phyloP scores from a whole-genome alignment of 2,329 filamentous ascomycete genomes.

The Podosphaera leucotricha region DNA sequence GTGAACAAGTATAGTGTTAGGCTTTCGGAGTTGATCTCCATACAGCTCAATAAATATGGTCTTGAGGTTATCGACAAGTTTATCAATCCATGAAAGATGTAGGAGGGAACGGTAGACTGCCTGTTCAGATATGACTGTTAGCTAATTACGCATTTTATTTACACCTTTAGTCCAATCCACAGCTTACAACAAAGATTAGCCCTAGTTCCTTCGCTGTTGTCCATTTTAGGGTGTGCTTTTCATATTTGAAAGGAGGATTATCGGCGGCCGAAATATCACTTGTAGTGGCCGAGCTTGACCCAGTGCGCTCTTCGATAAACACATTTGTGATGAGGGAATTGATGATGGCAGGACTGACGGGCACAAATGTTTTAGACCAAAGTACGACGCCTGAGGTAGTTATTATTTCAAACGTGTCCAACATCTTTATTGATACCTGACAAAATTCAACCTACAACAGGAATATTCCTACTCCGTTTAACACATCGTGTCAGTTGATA shows the following conservation, averaged over 20 bases:
- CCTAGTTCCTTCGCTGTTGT: slow-evolving; percentile 78
- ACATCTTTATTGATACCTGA: slow-evolving; percentile 28
- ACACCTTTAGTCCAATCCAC: neutral
- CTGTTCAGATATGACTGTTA: slow-evolving; percentile 21
- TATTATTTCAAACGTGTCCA: slow-evolving; percentile 91
- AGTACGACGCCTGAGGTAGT: slow-evolving; percentile 91
- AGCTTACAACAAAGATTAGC: slow-evolving; percentile 72
- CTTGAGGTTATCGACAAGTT: slow-evolving; percentile 83
- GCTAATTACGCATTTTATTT: neutral
- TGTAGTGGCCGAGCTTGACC: slow-evolving; percentile 29
- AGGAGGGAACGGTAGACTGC: slow-evolving; percentile 92
- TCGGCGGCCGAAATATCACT: slow-evolving; percentile 35
- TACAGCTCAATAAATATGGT: slow-evolving; percentile 83
- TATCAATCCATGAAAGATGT: slow-evolving; percentile 90
- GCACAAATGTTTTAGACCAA: slow-evolving; percentile 73
- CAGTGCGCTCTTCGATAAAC: slow-evolving; percentile 83
- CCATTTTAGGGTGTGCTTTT: slow-evolving; percentile 91
- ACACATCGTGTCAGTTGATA: neutral
- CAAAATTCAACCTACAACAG: too few relatives aligned
- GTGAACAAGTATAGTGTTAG: slow-evolving; percentile 53
- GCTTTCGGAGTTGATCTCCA: slow-evolving; percentile 61
- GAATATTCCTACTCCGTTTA: too few relatives aligned
- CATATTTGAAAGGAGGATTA: slow-evolving; percentile 62
- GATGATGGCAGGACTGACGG: slow-evolving; percentile 60
- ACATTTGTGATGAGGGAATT: slow-evolving; percentile 91